Percentiles rank a stretch among this genome's conserved stretches.
These are phyloP conservation scores for Allium fistulosum DNA, from an alignment of 106 monocot genomes.

Conservation along the genomic window DNA sequence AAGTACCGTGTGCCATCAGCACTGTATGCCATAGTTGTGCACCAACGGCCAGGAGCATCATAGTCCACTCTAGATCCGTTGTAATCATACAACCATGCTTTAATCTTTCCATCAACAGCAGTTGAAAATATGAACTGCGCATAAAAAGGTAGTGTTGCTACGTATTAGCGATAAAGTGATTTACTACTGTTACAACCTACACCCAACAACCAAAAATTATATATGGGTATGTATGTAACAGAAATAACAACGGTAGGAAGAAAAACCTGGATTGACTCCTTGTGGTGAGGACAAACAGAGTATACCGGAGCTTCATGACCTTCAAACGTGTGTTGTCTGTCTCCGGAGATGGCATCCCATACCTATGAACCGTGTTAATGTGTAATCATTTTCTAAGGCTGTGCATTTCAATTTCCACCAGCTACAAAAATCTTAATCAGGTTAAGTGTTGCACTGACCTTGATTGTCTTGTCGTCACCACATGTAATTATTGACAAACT, in stretches of 20 bases:
- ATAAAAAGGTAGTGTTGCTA: background rate
- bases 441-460: constrained; percentile 20
- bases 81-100: constrained; percentile 95
- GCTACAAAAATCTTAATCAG: background rate
- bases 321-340: constrained; percentile 33
- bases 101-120: constrained; percentile 83
- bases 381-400: background rate
- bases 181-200: background rate
- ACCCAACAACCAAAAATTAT: no score
- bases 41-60: constrained; percentile 84
- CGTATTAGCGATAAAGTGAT: background rate
- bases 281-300: constrained; percentile 44
- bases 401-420: background rate
- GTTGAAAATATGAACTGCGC: constrained; percentile 36
- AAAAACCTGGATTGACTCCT: constrained; percentile 74
- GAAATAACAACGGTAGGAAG: background rate
- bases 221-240: no score
- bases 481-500: constrained; percentile 66
- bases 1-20: constrained; percentile 81
- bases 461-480: constrained; percentile 74
- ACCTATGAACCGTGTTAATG: constrained; percentile 29
- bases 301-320: constrained; percentile 45
- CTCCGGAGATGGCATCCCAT: constrained; percentile 60
- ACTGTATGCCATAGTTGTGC: constrained; percentile 96
- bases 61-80: constrained; percentile 91